Evolutionary conservation across 1,284 basidiomycete genomes (phyloP), one percentile per base, ranked within the genome.

Genomic region (Puccinia coronata): DNA sequence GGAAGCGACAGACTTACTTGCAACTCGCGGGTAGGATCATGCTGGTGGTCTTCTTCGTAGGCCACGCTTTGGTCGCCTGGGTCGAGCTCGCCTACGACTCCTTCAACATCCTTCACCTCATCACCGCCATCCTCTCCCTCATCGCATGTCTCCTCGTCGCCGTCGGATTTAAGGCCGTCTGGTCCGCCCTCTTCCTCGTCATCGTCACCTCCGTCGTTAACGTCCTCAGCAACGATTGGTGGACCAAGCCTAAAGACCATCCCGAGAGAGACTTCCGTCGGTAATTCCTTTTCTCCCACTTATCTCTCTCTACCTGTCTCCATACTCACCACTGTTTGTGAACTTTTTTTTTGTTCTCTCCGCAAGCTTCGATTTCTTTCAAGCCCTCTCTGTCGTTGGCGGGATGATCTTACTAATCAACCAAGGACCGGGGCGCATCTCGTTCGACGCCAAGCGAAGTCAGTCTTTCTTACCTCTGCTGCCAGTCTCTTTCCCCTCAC

Each of bases 181-280:
- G 75, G 65, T 78, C 75, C 31, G 63, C 75, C 18, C 11, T 57
- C 43, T 78, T 78, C 36, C 51, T 78, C 41, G 75, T 78, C 75
- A 67, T 78, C 34, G 28, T 78, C 28, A 67, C 75, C 25, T 65
- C 75, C 25, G 34, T 41, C 51, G 51, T 69, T 23, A 78, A 78
- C 61, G 75, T 78, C 20, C 41, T 78, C 47, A 78, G 63, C 18
- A 78, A 78, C 65, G 39, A 78, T 69, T 78, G 75, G 75, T 78
- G 75, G 75, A 39, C 75, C 8, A 78, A 78, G 57, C 63, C 75
- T 39, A 65, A 76, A 47, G 74, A 76, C 43, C 61, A 78, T 69
- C 63, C 75, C 53, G 75, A 78, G 31, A 78, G 63, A 55, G 75
- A 78, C 63, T 78, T 78, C 28, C 75, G 63, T 53, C 61, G 65